Base-by-base conservation (phyloP, 73 alveolate genomes). In the Blepharisma stoltei region DNA sequence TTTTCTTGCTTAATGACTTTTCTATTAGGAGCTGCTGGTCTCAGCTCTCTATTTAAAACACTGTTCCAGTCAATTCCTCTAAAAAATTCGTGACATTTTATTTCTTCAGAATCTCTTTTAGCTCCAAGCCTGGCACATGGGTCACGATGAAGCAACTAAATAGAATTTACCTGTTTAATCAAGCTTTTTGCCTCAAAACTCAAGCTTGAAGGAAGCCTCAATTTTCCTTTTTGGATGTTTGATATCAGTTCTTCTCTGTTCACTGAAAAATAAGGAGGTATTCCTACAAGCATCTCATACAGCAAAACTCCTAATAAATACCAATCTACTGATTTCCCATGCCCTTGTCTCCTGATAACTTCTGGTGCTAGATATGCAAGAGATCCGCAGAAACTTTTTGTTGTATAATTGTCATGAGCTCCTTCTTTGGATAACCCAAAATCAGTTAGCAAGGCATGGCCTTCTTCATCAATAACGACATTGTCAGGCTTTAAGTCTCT, bases 401-500 rank as follows among this genome's bases (percentile, higher is more conserved):
- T 78, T 20, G 49, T 11, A 20, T 55, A 79, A 54, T 83, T 81
- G 48, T 91, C 94, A 76, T 86, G 81, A 21, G 88, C 94, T 11
- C 99, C 99, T 83, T 92, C 94, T 77, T 95, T 82, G 0, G 97
- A 90, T 11, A 95, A 83, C 7, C 99, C 99, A 84, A 95, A 95
- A 88, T 95, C 99, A 9, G 99, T 95, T 48, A 95, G 83, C 83
- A 92, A 71, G 14, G 99, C 99, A 84, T 95, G 99, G 1, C 99
- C 99, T 85, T 95, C 97, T 46, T 79, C 68, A 89, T 95, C 99
- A 8, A 95, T 85, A n/a, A 95, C 99, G 6, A 95, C 92, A 83
- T 95, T 95, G 67, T 95, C 99, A 6, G 99, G 99, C 78, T 95
- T 95, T 44, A 95, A 81, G 90, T 95, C 99, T 77, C 99, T 82